Evolutionary conservation across 441 rosid species (phyloP).

Genomic region (Erysimum cheiri): DNA sequence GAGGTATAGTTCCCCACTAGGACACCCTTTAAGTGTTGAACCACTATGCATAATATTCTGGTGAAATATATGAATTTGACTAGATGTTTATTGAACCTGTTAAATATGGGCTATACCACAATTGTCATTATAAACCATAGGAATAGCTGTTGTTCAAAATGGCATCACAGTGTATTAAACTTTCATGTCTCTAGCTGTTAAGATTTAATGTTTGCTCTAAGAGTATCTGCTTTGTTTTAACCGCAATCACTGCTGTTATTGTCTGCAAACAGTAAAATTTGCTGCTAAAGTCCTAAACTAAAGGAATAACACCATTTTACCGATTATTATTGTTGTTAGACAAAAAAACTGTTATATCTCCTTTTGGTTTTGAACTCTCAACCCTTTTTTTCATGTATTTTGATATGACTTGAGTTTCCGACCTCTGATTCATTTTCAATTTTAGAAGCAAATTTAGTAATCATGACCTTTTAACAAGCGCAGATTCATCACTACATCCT

Average conservation of each 20-base stretch:
- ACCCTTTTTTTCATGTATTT: background rate
- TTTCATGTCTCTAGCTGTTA: background rate
- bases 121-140: background rate
- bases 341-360: background rate
- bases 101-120: background rate
- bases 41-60: background rate
- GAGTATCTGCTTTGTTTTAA: background rate
- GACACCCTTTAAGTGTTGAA: background rate
- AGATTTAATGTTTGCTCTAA: background rate
- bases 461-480: conserved; percentile 13
- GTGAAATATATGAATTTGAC: background rate
- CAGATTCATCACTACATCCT: conserved; percentile 91
- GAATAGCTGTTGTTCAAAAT: background rate
- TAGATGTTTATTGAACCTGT: background rate
- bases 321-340: background rate
- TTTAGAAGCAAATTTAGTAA: conserved; percentile 2
- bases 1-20: conserved; percentile 56
- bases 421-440: conserved; percentile 1
- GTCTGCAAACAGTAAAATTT: background rate
- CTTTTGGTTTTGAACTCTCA: background rate
- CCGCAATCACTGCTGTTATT: background rate
- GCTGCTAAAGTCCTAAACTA: background rate
- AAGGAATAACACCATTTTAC: background rate
- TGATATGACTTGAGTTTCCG: conserved; percentile 1
- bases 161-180: background rate